Percentiles rank a stretch among this genome's conserved stretches.
These are phyloP conservation scores for Neolentinus lepideus DNA, from an alignment of 1,284 basidiomycete genomes.

Conservation along the genomic window DNA sequence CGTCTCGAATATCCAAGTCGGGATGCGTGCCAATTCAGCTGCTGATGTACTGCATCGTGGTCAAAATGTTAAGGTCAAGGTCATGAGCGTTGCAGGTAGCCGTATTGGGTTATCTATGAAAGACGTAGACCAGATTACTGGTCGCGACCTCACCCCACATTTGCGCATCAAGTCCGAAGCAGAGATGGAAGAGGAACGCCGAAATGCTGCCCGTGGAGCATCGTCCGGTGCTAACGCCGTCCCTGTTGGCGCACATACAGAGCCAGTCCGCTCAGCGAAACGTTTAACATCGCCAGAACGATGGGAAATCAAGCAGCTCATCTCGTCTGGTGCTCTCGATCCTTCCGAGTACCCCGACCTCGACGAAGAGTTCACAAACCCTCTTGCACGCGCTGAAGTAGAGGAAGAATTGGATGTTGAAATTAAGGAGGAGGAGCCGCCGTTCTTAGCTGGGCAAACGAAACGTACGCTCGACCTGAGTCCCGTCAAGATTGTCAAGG, in stretches of 20 bases:
- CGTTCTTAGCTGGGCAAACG: conserved; percentile 95
- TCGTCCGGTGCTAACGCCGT: conserved; percentile 66
- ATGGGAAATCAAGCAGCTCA: conserved; percentile 99
- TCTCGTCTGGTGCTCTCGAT: conserved; percentile 89
- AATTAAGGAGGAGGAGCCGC: conserved; percentile 93
- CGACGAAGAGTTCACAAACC: conserved; percentile 83
- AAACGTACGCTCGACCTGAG: conserved; percentile 93
- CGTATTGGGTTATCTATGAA: conserved; percentile 92
- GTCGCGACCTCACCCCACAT: conserved; percentile 89
- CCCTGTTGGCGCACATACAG: conserved; percentile 48
- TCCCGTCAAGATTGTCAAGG: conserved; percentile 95
- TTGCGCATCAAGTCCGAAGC: conserved; percentile 90
- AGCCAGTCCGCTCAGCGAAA: conserved; percentile 69
- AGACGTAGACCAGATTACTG: conserved; percentile 90
- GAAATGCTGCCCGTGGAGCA: conserved; percentile 50
- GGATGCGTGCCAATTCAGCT: conserved; percentile 80
- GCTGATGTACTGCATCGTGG: conserved; percentile 81
- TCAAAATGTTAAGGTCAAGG: conserved; percentile 90
- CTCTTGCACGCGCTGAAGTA: conserved; percentile 75
- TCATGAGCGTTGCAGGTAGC: conserved; percentile 84
- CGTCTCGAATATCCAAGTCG: conserved; percentile 84
- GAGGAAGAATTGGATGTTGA: conserved; percentile 98
- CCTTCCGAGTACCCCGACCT: conserved; percentile 96
- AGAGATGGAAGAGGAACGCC: conserved; percentile 77
- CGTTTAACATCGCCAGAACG: conserved; percentile 94